Evolutionary conservation across 164 flowering plant species (phyloP).

Genomic region (Macadamia integrifolia): DNA sequence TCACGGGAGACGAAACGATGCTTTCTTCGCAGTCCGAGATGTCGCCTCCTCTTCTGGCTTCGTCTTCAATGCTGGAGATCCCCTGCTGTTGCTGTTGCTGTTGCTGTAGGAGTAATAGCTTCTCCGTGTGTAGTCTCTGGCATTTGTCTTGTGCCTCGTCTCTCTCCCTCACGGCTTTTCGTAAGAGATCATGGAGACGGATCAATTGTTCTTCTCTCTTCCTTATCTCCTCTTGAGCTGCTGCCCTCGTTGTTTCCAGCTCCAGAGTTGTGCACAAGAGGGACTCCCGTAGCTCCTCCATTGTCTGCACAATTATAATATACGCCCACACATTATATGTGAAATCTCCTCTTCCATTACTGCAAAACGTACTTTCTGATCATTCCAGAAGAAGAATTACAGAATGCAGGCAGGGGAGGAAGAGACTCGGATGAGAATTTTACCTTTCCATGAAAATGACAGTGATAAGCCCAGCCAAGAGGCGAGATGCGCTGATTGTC

Average conservation of each 20-base stretch:
- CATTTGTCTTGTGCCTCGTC: constrained; percentile 68
- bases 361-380: constrained; percentile 2
- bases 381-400: neutral
- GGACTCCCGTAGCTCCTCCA: constrained; percentile 64
- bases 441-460: constrained; percentile 78
- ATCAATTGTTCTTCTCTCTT: constrained; percentile 56
- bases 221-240: constrained; percentile 67
- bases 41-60: constrained; percentile 47
- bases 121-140: constrained; percentile 47
- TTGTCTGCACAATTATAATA: constrained; percentile 32
- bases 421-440: neutral
- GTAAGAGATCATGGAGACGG: constrained; percentile 49
- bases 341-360: neutral
- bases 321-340: neutral
- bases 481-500: constrained; percentile 40
- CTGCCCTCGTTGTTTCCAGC: constrained; percentile 62
- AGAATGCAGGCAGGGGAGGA: neutral
- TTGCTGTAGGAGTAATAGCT: constrained; percentile 43
- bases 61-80: constrained; percentile 59
- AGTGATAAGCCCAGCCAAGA: constrained; percentile 49
- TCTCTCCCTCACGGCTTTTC: constrained; percentile 45
- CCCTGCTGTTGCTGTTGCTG: constrained; percentile 32
- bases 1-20: constrained; percentile 61
- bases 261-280: constrained; percentile 59
- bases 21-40: constrained; percentile 83